phyloP scores from a whole-genome alignment of 768 basidiomycete genomes.

The Boletus subparvulus region DNA sequence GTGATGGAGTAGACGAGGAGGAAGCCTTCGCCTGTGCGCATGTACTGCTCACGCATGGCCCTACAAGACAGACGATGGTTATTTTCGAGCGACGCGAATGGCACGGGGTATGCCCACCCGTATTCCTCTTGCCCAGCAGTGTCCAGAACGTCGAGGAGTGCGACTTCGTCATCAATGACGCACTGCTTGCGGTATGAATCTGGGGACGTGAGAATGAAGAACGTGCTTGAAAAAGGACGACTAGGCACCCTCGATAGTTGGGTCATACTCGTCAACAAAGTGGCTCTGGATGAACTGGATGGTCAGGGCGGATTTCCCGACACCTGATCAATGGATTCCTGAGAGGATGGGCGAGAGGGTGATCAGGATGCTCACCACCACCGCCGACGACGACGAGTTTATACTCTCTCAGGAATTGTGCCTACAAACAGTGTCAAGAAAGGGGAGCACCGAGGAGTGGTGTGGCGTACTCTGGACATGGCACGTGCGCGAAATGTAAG shows the following conservation, averaged over 20 bases:
- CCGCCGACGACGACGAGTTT: conserved; percentile 99
- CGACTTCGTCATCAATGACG: conserved; percentile 98
- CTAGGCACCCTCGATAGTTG: conserved; percentile 83
- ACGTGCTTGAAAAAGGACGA: conserved; percentile 32
- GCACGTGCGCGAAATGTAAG: conserved; percentile 3
- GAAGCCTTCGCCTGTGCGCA: conserved; percentile 98
- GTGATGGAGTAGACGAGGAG: conserved; percentile 97
- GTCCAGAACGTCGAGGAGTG: conserved; percentile 92
- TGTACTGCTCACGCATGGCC: conserved; percentile 99
- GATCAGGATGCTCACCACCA: conserved; percentile 66
- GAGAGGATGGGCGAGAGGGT: conserved; percentile 24
- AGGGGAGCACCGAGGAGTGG: conserved; percentile 14
- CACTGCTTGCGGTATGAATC: conserved; percentile 98
- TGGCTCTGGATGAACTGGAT: conserved; percentile 98
- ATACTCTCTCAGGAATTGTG: conserved; percentile 93
- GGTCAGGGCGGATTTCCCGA: conserved; percentile 88
- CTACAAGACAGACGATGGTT: conserved; percentile 38
- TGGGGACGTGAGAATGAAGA: conserved; percentile 27
- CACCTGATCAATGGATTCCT: conserved; percentile 23
- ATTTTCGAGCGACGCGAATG: conserved; percentile 2
- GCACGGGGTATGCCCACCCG: conserved; percentile 55
- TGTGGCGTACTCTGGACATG: conserved; percentile 36
- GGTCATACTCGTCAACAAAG: conserved; percentile 92
- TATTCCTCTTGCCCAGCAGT: conserved; percentile 99
- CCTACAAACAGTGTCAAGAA: conserved; percentile 40